Base-by-base conservation (phyloP, 768 basidiomycete species). In the Aureoboletus auriporus region DNA sequence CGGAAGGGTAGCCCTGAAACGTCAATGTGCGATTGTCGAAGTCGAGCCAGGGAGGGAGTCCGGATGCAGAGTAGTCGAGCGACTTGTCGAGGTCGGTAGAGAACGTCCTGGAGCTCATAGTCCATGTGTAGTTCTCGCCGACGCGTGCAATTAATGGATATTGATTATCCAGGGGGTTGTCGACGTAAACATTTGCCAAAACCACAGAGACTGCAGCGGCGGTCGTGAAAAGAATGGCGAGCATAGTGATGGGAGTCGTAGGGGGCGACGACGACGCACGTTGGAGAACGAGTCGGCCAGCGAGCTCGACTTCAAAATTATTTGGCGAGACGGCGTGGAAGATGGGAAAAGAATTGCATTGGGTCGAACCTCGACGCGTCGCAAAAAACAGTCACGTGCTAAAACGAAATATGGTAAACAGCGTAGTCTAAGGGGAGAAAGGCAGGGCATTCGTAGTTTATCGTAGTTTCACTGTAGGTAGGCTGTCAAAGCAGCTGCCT, bases 131-230 rank as follows among this genome's bases (percentile, higher is more conserved):
- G 38, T 73, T 71, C 46, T 77, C 56, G 60, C 73, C 71, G 34
- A 83, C 67, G 50, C 89, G 83, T 17, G 90, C 92, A 51, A 96
- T 79, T 37, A 76, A 74, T 16, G 93, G 92, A 38, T 82, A 78
- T 69, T 98, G 94, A 29, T 73, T 71, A 52, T 80, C 74, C 35
- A 91, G 70, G 27, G 88, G 80, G 62, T 78, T 77, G 41, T 71
- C 61, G 38, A 93, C 72, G 48, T 64, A 69, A 37, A 79, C 71
- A 47, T 78, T 71, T 52, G 75, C 73, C 35, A 73, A 70, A 46
- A 64, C 66, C 40, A 64, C 62, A 42, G 71, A 62, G 52, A 65
- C 61, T 53, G 73, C 61, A 55, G 67, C 66, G 57, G 79, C 49
- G 59, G 76, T 53, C 58, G 57, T 69, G 56, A 82, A 82, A 80